Conservation (phyloP, 352 stramenopile species). For the Globisporangium irregulare region DNA sequence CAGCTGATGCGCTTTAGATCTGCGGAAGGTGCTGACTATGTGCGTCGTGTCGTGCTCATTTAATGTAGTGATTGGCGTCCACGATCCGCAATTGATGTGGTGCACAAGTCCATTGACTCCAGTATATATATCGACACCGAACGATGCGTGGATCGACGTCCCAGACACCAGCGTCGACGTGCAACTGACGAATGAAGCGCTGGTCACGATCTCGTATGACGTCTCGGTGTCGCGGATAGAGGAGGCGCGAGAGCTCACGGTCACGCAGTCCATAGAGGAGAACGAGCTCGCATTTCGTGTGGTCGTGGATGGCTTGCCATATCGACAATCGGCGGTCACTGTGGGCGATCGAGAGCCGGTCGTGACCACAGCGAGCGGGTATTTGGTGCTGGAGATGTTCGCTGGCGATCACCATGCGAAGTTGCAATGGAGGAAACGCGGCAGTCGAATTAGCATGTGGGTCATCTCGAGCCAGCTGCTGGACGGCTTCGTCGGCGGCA, state of each 20-base stretch:
- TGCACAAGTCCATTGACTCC: conserved; percentile 50
- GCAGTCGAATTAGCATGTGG: conserved; percentile 47
- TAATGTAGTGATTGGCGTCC: conserved; percentile 16
- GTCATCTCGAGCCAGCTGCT: conserved; percentile 54
- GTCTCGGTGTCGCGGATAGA: conserved; percentile 52
- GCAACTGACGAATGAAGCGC: conserved; percentile 53
- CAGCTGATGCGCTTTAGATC: neutral
- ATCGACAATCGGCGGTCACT: conserved; percentile 64
- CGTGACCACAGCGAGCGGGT: conserved; percentile 49
- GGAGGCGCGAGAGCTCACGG: conserved; percentile 8
- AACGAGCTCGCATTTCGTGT: conserved; percentile 69
- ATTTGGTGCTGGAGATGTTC: conserved; percentile 51
- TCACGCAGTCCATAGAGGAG: conserved; percentile 16
- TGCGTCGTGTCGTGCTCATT: neutral
- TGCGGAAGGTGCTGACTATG: neutral
- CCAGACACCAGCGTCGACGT: conserved; percentile 43
- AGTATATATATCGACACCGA: conserved; percentile 25
- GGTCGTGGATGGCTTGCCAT: conserved; percentile 44
- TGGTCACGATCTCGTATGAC: conserved; percentile 71
- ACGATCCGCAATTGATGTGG: conserved; percentile 58
- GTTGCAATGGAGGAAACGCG: conserved; percentile 75
- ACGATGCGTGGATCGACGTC: conserved; percentile 54
- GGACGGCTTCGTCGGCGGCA: conserved; percentile 64
- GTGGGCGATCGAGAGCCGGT: conserved; percentile 60
- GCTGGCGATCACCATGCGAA: conserved; percentile 43